Base-by-base conservation (phyloP, 305 asterid genomes). In the Solanum hybrid region DNA sequence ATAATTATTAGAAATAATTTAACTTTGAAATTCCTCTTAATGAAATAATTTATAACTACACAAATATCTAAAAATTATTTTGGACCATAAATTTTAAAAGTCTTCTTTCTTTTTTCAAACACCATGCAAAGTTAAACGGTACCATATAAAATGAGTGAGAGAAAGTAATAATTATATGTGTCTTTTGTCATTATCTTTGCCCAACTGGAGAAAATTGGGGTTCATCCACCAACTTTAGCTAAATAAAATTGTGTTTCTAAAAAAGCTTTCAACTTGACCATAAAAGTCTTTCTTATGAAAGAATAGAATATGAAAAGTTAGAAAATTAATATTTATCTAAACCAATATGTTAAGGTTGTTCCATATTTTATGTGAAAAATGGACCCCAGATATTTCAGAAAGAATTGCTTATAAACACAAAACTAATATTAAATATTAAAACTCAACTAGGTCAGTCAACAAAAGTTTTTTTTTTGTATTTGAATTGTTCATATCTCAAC, bases 41-140 rank as follows among this genome's bases (percentile, higher is more conserved):
- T 46, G 60, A 46, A 46, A 46, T 46, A 46, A 46, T 46, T 46
- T 46, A 46, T 0, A 46, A 46, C 22, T 46, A 46, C 0, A 46
- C 8, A 46, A 14, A 46, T 46, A 46, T 14, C 3, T 2, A 46
- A 13, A 0, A 14, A 46, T 46, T 14, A 46, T 46, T 46, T 46
- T 46, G 8, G 8, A 46, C 0, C 64, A 14, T 0, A 46, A 46
- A 14, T 5, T 42, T 42, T 5, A 46, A 14, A 14, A 46, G 8
- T 46, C 0, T 14, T 46, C 0, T 0, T 46, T 14, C 3, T 2
- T 14, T 46, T 46, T 46, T 11, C 20, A 46, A 46, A 46, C 3
- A 14, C 3, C 8, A 16, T 14, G 0, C 22, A 14, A 46, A 5
- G 4, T 46, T 6, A 46, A 46, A 46, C 8, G 64, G 0, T 46